phyloP scores from a whole-genome alignment of 306 rosid genomes.

The Urtica urens region DNA sequence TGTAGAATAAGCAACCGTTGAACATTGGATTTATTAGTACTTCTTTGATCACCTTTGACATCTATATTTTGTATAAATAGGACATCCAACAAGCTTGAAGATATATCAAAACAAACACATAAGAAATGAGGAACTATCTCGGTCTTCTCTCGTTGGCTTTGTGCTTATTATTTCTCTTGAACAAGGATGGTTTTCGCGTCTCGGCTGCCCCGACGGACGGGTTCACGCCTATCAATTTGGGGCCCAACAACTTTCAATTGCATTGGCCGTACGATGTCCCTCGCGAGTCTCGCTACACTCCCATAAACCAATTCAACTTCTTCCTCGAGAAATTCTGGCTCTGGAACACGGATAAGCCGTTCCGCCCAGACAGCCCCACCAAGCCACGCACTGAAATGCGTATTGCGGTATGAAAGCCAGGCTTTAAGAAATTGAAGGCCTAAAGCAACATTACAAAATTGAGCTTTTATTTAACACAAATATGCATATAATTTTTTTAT shows the following conservation, averaged over 20 bases:
- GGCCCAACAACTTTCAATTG: neutral
- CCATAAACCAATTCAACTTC: neutral
- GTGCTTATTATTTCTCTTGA: too few species aligned
- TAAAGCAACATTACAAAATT: too few species aligned
- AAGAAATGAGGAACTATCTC: too few species aligned
- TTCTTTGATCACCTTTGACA: too few species aligned
- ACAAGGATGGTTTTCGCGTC: neutral
- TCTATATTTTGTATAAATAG: too few species aligned
- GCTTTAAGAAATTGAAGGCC: too few species aligned
- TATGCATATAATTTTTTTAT: neutral
- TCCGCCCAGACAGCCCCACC: slow-evolving; percentile 9
- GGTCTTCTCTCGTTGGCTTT: too few species aligned
- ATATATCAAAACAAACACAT: too few species aligned
- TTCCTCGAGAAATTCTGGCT: slow-evolving; percentile 12
- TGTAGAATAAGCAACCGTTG: too few species aligned
- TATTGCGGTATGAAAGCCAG: slow-evolving; percentile 4
- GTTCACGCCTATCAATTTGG: neutral
- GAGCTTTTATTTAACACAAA: too few species aligned
- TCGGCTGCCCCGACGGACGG: slow-evolving; percentile 18
- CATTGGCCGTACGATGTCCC: slow-evolving; percentile 13
- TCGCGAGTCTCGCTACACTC: slow-evolving; percentile 4
- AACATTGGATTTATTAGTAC: too few species aligned
- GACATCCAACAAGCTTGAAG: too few species aligned
- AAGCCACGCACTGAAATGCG: slow-evolving; percentile 20
- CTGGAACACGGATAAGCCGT: slow-evolving; percentile 11